A percentile compares a stretch with the other conserved stretches of the same genome.
Conservation (phyloP, 805 yeast species). For the Ogataea ganodermae region DNA sequence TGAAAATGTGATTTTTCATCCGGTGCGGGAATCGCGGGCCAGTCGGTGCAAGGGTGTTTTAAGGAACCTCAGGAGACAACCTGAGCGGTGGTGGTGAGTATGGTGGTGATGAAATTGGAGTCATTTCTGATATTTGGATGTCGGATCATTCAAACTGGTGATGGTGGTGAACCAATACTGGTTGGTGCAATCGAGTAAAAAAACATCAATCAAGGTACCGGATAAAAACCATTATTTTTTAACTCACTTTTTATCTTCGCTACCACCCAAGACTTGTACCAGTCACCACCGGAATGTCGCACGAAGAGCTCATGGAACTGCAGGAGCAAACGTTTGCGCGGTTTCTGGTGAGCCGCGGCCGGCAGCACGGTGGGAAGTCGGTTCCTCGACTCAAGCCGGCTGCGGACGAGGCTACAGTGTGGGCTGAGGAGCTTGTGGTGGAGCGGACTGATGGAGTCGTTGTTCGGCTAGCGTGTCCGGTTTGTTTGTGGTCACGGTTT, state of each 20-base stretch:
- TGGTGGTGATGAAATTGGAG: too few relatives aligned
- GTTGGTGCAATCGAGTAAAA: too few relatives aligned
- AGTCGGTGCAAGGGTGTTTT: slow-evolving; percentile 5
- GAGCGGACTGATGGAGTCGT: slow-evolving; percentile 21
- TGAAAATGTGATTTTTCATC: not conserved
- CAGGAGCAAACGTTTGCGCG: slow-evolving; percentile 1
- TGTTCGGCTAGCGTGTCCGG: slow-evolving; percentile 20
- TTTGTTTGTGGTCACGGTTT: slow-evolving; percentile 8
- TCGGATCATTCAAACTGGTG: too few relatives aligned
- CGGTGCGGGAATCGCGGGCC: not conserved
- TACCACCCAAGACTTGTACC: too few relatives aligned
- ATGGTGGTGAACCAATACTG: too few relatives aligned
- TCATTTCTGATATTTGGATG: too few relatives aligned
- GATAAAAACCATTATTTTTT: too few relatives aligned
- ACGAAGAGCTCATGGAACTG: not conserved
- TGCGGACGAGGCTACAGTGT: not conserved
- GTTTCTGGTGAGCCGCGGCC: not conserved
- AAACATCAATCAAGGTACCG: too few relatives aligned
- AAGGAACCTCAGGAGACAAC: too few relatives aligned
- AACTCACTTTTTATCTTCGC: too few relatives aligned
- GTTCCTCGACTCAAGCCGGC: slow-evolving; percentile 10
- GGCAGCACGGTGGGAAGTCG: slow-evolving; percentile 2
- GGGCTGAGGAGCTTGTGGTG: slow-evolving; percentile 1
- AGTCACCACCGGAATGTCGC: not conserved
- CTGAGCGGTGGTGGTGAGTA: not conserved